Conservation (phyloP, 108 stramenopile species). For the Fragilariopsis cylindrus region DNA sequence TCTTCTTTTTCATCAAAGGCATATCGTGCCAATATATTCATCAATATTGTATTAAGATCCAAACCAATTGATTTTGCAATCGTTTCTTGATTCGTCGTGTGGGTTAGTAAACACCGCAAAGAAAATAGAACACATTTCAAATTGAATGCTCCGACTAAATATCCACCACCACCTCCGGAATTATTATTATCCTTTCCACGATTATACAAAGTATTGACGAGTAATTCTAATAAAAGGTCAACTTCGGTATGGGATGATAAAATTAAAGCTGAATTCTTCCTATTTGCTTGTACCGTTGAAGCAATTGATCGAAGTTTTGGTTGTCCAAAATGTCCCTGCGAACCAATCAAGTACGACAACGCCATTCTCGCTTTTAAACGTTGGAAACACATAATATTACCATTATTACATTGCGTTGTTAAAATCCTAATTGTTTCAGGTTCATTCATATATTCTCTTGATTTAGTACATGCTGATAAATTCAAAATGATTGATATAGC, state of each 20-base stretch:
- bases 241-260: conserved; percentile 39
- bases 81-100: conserved; percentile 31
- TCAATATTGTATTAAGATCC: conserved; percentile 53
- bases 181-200: conserved; percentile 44
- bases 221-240: conserved; percentile 45
- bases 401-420: conserved; percentile 21
- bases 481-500: conserved; percentile 63
- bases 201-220: conserved; percentile 50
- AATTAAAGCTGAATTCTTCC: conserved; percentile 22
- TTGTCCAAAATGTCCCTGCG: conserved; percentile 52
- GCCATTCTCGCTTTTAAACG: conserved; percentile 64
- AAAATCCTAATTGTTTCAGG: conserved; percentile 34
- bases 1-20: conserved; percentile 19
- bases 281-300: conserved; percentile 19
- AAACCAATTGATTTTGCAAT: conserved; percentile 22
- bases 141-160: conserved; percentile 52
- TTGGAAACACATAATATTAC: conserved; percentile 29
- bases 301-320: conserved; percentile 16
- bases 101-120: conserved; percentile 53
- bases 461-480: conserved; percentile 34
- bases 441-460: conserved; percentile 28
- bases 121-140: conserved; percentile 53
- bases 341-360: conserved; percentile 47
- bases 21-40: conserved; percentile 54
- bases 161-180: conserved; percentile 51